A percentile compares a stretch with the other conserved stretches of the same genome.
Evolutionary conservation across 2,329 filamentous ascomycete genomes (phyloP).

Genomic region (Volutella citrinella): DNA sequence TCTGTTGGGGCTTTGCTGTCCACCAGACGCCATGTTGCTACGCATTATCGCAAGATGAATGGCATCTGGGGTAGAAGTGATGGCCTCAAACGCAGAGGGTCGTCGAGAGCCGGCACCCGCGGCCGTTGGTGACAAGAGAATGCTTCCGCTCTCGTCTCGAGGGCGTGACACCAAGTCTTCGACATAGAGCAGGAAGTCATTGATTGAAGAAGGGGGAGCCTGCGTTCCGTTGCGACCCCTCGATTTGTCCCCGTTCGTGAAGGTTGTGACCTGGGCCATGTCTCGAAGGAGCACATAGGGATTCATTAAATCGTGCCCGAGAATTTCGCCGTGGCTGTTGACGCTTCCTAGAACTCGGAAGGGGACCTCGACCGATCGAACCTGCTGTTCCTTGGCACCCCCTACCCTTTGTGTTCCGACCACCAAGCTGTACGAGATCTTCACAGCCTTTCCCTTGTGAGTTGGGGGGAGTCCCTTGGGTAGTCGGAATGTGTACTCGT

Average conservation of each 20-base stretch:
- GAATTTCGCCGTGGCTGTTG: constrained; percentile 80
- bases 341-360: constrained; percentile 93
- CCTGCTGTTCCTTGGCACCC: constrained; percentile 72
- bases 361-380: constrained; percentile 87
- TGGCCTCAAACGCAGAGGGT: constrained; percentile 53
- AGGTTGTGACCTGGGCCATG: constrained; percentile 63
- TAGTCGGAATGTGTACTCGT: constrained; percentile 80
- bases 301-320: constrained; percentile 91
- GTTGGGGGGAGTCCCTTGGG: constrained; percentile 88
- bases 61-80: constrained; percentile 70
- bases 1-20: constrained; percentile 81
- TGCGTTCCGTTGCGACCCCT: constrained; percentile 26
- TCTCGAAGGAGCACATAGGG: constrained; percentile 89
- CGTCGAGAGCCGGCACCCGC: constrained; percentile 52
- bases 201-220: constrained; percentile 40
- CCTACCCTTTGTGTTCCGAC: constrained; percentile 88
- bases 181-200: constrained; percentile 74
- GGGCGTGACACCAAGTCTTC: constrained; percentile 67
- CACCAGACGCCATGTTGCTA: constrained; percentile 65
- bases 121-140: constrained; percentile 71
- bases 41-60: constrained; percentile 90
- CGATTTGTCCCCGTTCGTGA: constrained; percentile 23
- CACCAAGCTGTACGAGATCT: constrained; percentile 86
- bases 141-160: constrained; percentile 50
- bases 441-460: constrained; percentile 88